Evolutionary conservation across 2,329 filamentous ascomycete genomes (phyloP).

Genomic region (Colletotrichum costaricense): DNA sequence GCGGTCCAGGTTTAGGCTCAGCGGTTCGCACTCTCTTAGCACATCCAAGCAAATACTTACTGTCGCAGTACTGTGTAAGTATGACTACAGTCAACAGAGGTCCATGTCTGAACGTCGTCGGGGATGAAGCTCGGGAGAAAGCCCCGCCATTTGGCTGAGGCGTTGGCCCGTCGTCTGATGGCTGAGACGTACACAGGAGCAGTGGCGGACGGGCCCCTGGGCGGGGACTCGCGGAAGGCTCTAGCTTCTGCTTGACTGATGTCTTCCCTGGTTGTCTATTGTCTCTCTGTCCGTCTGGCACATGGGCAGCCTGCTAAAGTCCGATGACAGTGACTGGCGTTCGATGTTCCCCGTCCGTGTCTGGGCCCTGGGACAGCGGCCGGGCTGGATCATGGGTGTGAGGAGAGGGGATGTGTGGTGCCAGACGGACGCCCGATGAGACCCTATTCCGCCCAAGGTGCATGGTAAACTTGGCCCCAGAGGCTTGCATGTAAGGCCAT

Average conservation of each 20-base stretch:
- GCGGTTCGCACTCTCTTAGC: background rate
- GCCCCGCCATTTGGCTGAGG: background rate
- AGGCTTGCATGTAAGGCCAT: background rate
- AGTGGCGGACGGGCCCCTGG: background rate
- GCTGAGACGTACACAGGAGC: conserved; percentile 3
- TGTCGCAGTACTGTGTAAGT: no score
- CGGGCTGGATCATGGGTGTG: background rate
- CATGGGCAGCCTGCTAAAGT: background rate
- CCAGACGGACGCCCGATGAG: background rate
- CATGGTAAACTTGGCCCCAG: background rate
- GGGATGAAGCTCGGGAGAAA: no score
- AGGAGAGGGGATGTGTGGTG: background rate
- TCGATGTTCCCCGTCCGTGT: background rate
- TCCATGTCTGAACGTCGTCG: background rate
- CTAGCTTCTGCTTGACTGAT: background rate
- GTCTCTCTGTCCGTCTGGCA: background rate
- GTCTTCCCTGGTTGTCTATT: background rate
- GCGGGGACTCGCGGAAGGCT: background rate
- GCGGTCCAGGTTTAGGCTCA: background rate
- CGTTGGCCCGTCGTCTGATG: conserved; percentile 19
- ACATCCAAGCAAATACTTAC: background rate
- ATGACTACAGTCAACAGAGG: background rate
- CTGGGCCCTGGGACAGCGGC: background rate
- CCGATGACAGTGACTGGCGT: background rate
- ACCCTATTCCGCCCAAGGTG: background rate